Conservation (phyloP, 1,284 basidiomycete species). For the Coniophora puteana region DNA sequence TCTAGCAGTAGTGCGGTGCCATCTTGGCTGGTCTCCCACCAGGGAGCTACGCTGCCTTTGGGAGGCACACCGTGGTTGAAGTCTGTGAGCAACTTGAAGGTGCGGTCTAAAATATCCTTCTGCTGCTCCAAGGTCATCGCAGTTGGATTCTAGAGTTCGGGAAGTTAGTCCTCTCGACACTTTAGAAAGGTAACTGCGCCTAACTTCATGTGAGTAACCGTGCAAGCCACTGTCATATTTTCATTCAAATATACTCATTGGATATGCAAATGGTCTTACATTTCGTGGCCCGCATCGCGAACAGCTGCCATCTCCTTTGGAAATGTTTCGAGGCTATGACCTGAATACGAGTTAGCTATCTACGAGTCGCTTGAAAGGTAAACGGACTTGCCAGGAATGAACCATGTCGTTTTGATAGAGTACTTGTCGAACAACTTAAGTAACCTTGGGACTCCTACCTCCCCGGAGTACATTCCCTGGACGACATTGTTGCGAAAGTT, state of each 20-base stretch:
- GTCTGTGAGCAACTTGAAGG: conserved; percentile 59
- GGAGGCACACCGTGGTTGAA: conserved; percentile 71
- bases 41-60: conserved; percentile 67
- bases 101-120: conserved; percentile 68
- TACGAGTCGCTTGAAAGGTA: background rate
- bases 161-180: background rate
- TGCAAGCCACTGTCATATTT: conserved; percentile 53
- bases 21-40: conserved; percentile 78
- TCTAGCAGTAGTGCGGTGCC: conserved; percentile 65
- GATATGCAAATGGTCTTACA: conserved; percentile 32
- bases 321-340: conserved; percentile 70
- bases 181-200: background rate
- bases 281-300: conserved; percentile 66
- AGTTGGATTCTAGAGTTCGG: conserved; percentile 49
- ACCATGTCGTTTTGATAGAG: conserved; percentile 66
- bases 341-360: conserved; percentile 23
- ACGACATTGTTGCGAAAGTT: background rate
- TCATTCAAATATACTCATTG: conserved; percentile 7
- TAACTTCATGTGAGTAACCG: conserved; percentile 71
- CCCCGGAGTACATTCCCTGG: conserved; percentile 70
- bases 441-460: conserved; percentile 66
- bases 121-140: conserved; percentile 66
- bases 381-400: conserved; percentile 54
- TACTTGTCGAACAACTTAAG: conserved; percentile 75
- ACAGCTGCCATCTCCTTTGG: conserved; percentile 63